These are phyloP conservation scores for Fusarium tuaranense DNA, from an alignment of 2,329 filamentous ascomycete species.

Conservation along the genomic window DNA sequence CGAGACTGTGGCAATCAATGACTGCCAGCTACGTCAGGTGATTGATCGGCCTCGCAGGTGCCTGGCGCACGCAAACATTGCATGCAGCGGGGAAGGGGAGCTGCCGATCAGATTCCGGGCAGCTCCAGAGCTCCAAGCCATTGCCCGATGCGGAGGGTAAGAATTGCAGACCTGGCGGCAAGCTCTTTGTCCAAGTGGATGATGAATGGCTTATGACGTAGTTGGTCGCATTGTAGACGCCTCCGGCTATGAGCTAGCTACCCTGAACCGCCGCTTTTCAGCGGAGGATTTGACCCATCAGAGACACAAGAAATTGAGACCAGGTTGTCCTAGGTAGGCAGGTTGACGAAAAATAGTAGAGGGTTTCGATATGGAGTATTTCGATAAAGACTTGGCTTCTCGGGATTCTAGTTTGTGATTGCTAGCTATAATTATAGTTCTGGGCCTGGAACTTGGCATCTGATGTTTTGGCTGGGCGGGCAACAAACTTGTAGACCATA, in stretches of 20 bases:
- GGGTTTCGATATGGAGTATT: neutral
- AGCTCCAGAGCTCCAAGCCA: constrained; percentile 9
- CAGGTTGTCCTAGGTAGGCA: neutral
- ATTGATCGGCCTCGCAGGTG: constrained; percentile 24
- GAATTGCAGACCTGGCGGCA: constrained; percentile 16
- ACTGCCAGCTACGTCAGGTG: constrained; percentile 38
- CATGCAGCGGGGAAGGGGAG: constrained; percentile 34
- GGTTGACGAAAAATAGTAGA: neutral
- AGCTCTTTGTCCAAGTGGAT: constrained; percentile 8
- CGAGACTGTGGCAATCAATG: constrained; percentile 27
- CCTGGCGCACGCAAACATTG: constrained; percentile 26
- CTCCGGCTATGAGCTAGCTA: neutral
- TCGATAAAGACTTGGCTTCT: neutral
- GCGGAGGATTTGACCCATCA: neutral
- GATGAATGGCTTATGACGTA: constrained; percentile 17
- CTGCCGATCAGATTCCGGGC: constrained; percentile 39
- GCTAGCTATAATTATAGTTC: neutral
- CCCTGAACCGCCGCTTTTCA: constrained; percentile 8
- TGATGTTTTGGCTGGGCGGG: neutral
- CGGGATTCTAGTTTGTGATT: neutral
- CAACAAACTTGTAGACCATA: neutral
- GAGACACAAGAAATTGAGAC: neutral
- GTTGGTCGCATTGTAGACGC: neutral
- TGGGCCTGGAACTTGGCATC: neutral
- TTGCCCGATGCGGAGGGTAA: constrained; percentile 35